phyloP scores from a whole-genome alignment of 2,329 filamentous ascomycete genomes.

The Ceratocystis eucalypticola region DNA sequence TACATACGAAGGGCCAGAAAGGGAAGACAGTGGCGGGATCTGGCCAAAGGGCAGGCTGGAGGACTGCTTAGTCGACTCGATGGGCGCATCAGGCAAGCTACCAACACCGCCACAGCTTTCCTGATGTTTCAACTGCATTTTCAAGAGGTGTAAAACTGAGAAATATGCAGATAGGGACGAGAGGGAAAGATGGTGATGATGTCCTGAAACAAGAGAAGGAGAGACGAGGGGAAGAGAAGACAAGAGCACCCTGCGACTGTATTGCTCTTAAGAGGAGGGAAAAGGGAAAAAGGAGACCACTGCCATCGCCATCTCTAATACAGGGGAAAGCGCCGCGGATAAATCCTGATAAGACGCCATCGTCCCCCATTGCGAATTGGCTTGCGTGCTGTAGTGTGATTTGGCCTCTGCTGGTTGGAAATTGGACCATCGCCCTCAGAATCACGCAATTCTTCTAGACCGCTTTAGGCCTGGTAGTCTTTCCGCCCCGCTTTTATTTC shows the following conservation, averaged over 20 bases:
- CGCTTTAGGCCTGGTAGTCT: constrained; percentile 10
- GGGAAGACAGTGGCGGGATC: constrained; percentile 41
- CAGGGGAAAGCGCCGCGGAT: background rate
- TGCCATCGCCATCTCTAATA: background rate
- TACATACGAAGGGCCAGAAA: constrained; percentile 80
- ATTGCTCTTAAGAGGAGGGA: background rate
- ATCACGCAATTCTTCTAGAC: constrained; percentile 20
- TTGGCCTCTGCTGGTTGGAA: constrained; percentile 5
- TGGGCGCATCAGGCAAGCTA: constrained; percentile 8
- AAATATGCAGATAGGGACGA: background rate
- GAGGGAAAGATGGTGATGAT: background rate
- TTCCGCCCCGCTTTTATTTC: constrained; percentile 14
- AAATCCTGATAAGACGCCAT: background rate
- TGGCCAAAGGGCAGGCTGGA: constrained; percentile 46
- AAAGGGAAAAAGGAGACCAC: background rate
- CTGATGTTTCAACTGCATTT: constrained; percentile 21
- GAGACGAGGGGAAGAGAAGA: background rate
- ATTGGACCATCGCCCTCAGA: constrained; percentile 12
- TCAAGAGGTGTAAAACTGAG: too few relatives aligned
- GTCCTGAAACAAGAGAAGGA: background rate
- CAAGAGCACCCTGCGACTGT: background rate
- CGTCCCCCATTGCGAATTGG: background rate
- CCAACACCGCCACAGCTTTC: constrained; percentile 19
- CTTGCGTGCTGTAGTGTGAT: background rate
- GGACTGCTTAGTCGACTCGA: constrained; percentile 25